Evolutionary conservation across 2,329 filamentous ascomycete genomes (phyloP).

Genomic region (Cadophora luteo-olivacea): DNA sequence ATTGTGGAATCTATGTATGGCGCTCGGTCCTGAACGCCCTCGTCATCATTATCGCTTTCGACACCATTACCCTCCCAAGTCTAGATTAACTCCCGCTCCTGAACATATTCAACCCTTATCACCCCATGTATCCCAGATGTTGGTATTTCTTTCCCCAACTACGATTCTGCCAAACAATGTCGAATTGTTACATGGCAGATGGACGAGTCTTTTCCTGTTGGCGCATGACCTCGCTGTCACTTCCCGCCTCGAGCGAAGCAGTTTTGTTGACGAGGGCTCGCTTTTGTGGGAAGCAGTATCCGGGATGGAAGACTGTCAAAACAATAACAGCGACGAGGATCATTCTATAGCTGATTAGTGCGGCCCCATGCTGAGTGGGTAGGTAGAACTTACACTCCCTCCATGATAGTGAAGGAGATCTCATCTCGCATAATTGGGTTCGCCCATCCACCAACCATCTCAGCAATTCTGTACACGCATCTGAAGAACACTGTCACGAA

Average conservation of each 20-base stretch:
- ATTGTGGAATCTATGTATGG: background rate
- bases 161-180: background rate
- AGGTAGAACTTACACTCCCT: constrained; percentile 52
- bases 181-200: background rate
- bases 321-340: constrained; percentile 53
- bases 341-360: constrained; percentile 43
- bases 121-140: background rate
- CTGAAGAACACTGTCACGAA: constrained; percentile 33
- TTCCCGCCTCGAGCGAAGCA: constrained; percentile 11
- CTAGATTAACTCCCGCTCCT: background rate
- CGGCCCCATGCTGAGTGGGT: no score
- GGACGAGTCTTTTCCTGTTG: constrained; percentile 8
- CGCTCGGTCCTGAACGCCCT: background rate
- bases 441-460: constrained; percentile 70
- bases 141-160: background rate
- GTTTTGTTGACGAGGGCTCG: background rate
- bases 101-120: background rate
- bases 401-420: constrained; percentile 63
- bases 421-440: constrained; percentile 69
- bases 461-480: constrained; percentile 51
- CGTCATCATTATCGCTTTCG: background rate
- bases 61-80: background rate
- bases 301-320: constrained; percentile 55
- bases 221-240: constrained; percentile 8
- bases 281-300: constrained; percentile 33